Percentiles rank a stretch among this genome's conserved stretches.
phyloP scores from a whole-genome alignment of 805 yeast species.

The Candida nonsorbophila region DNA sequence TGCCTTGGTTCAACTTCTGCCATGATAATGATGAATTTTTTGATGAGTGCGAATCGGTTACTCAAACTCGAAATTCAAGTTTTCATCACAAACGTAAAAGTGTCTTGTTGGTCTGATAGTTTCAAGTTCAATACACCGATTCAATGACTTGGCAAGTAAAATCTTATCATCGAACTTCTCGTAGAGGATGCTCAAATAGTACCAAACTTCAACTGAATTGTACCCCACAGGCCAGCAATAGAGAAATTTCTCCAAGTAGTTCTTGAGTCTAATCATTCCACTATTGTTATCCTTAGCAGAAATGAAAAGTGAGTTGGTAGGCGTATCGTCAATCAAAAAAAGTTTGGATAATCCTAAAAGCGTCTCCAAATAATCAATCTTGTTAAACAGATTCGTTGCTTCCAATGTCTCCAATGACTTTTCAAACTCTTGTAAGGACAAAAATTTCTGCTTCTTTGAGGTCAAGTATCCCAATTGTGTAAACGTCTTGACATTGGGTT shows the following conservation, averaged over 20 bases:
- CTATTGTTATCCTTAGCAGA: conserved; percentile 54
- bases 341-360: conserved; percentile 52
- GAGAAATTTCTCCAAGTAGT: conserved; percentile 33
- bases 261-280: conserved; percentile 54
- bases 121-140: conserved; percentile 63
- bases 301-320: conserved; percentile 36
- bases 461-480: conserved; percentile 46
- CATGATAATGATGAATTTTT: neutral
- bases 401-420: conserved; percentile 46
- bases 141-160: conserved; percentile 44
- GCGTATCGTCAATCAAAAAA: conserved; percentile 37
- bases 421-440: conserved; percentile 63
- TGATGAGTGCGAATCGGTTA: neutral
- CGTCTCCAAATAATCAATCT: conserved; percentile 42
- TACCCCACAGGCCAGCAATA: conserved; percentile 35
- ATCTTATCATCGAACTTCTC: conserved; percentile 51
- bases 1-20: conserved; percentile 15
- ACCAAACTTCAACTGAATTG: conserved; percentile 60
- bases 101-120: conserved; percentile 53
- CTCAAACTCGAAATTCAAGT: conserved; percentile 2
- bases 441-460: conserved; percentile 34
- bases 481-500: conserved; percentile 44
- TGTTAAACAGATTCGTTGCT: conserved; percentile 16
- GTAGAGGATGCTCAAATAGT: conserved; percentile 58
- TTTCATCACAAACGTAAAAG: conserved; percentile 24